Evolutionary conservation across 495 filamentous ascomycete species (phyloP), one percentile per base, ranked within the genome.

Genomic region (Margaritispora aquatica): DNA sequence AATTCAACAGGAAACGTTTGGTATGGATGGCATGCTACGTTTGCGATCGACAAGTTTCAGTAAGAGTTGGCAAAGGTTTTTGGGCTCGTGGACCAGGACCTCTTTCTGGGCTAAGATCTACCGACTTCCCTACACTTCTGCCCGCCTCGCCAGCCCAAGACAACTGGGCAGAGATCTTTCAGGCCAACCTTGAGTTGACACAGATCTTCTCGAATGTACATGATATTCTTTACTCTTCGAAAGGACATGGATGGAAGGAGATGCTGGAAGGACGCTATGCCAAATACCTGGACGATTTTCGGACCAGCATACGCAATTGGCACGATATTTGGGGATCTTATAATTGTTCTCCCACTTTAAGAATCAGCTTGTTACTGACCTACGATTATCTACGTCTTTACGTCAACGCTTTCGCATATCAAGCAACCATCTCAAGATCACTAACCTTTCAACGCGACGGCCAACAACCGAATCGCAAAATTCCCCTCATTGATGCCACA

Each of bases 121-220:
- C 80, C 52, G 83, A 87, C 68, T 86, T 84, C 51, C 83, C 83
- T 7, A 84, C 82, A 8, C 66, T 87, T 2, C 74, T 78, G 58
- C 80, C 82, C 0, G 60, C 70, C 9, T 71, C 65, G 10, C 74
- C 77, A 17, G 77, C 77, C 8, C 78, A 81, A 19, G 83, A 87
- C 64, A 80, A 87, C 67, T 83, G 81, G 64, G 80, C 81, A 2
- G 75, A 77, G 60, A 83, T 85, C 8, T 83, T 84, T 54, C 82
- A 87, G 63, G 84, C 84, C 1, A 82, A 77, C 49, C 65, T 87
- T 26, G 84, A 87, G 66, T 69, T 86, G 10, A 87, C 83, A 0
- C 81, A 85, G 62, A 76, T 87, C n/a, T 85, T 85, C 66, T 78
- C 78, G 5, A 87, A 87, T 70, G 80, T 85, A 1, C 84, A 87